Evolutionary conservation across 202 grass and related monocot species (phyloP).

Genomic region (Schoenoplectus tabernaemontani): DNA sequence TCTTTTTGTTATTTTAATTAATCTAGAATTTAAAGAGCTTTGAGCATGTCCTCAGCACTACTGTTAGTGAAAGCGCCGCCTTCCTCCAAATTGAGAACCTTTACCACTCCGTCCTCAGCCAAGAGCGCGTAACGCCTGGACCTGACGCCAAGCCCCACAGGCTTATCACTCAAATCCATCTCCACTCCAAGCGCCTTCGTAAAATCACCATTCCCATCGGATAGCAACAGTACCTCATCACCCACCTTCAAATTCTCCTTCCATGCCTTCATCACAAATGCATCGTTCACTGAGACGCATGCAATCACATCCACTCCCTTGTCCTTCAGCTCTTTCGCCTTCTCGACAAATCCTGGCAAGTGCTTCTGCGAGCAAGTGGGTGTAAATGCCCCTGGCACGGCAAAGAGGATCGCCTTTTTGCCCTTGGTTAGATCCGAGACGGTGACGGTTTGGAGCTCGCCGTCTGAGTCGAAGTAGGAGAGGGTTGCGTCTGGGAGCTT

Average conservation of each 20-base stretch:
- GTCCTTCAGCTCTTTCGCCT: constrained; percentile 29
- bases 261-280: constrained; percentile 49
- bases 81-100: constrained; percentile 47
- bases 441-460: constrained; percentile 21
- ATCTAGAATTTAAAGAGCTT: constrained; percentile 26
- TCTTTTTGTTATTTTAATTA: constrained; percentile 11
- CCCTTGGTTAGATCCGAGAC: constrained; percentile 21
- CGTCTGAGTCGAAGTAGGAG: constrained; percentile 22
- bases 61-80: constrained; percentile 45
- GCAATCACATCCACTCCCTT: constrained; percentile 41
- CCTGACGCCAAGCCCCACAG: constrained; percentile 31
- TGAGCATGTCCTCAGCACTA: constrained; percentile 39
- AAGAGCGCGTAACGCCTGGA: constrained; percentile 38
- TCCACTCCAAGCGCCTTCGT: constrained; percentile 38
- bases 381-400: constrained; percentile 37
- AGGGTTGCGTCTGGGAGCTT: constrained; percentile 23
- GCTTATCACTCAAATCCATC: constrained; percentile 39
- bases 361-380: constrained; percentile 47
- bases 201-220: constrained; percentile 39
- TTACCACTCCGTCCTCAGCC: constrained; percentile 38
- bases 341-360: constrained; percentile 38
- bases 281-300: constrained; percentile 45
- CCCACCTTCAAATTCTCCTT: constrained; percentile 38
- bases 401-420: constrained; percentile 35
- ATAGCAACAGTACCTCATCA: constrained; percentile 31